Evolutionary conservation across 164 flowering plant species (phyloP), one percentile per base, ranked within the genome.

Genomic region (Echeveria elegans): DNA sequence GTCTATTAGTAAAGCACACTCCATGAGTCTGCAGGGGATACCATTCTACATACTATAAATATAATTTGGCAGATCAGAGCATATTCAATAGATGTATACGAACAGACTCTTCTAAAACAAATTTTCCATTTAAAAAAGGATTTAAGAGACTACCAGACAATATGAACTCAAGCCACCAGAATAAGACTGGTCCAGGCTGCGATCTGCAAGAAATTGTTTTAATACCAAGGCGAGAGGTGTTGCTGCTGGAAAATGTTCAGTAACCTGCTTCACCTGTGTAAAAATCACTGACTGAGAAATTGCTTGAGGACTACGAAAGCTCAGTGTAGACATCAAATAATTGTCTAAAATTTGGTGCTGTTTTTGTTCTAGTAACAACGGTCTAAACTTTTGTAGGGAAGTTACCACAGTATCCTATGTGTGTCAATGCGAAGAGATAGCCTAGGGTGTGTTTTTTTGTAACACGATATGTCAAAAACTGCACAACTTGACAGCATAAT

Each of bases 91-190:
- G 30, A 6, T 23, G 30, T 53, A 23, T 48, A 21, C 47, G 60
- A 29, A 47, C 16, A 66, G 29, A 2, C 15, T 18, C 43, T 56
- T 19, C 7, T 30, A 10, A 50, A n/a, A 28, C 12, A 5, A 12
- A 34, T 34, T 34, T 34, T 3, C 37, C 37, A 3, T 3, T 3
- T 34, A 34, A 34, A 34, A 7, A 68, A 40, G 31, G 23, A 14
- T 61, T 31, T 16, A 56, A 19, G 29, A 63, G 73, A 81, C 77
- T 76, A 93, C 98, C 91, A 93, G 78, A 76, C 97, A 90, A 75
- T 90, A 89, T 53, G 98, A 93, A 78, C 96, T 93, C 74, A 90
- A 82, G 70, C 98, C 98, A 73, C 98, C 98, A 65, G 97, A 93
- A 72, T 93, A 93, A 12, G 98, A 89, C 70, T 90, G 98, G 66